phyloP scores from a whole-genome alignment of 2,329 filamentous ascomycete genomes.

The Trichoderma koningiopsis region DNA sequence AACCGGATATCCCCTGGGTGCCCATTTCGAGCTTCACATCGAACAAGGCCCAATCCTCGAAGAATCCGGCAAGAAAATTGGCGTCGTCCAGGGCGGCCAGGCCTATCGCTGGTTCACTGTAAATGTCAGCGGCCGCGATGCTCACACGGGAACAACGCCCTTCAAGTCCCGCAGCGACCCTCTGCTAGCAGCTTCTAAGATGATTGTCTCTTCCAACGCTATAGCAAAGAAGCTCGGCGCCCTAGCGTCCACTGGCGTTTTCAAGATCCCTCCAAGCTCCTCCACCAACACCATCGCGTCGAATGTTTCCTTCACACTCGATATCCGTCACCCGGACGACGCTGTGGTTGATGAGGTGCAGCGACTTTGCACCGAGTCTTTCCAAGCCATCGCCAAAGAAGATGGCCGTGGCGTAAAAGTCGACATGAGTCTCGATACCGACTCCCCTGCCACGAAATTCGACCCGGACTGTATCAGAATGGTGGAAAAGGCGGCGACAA shows the following conservation, averaged over 20 bases:
- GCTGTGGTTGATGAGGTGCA: constrained; percentile 52
- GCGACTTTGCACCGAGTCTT: constrained; percentile 31
- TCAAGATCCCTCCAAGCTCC: constrained; percentile 54
- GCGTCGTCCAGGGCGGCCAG: constrained; percentile 40
- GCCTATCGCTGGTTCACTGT: constrained; percentile 40
- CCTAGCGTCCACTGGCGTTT: constrained; percentile 38
- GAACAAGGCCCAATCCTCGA: constrained; percentile 72
- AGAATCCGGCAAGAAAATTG: constrained; percentile 33
- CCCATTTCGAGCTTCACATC: constrained; percentile 83
- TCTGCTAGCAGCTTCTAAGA: constrained; percentile 39
- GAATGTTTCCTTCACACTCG: constrained; percentile 65
- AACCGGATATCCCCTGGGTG: constrained; percentile 60
- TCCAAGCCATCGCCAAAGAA: constrained; percentile 31
- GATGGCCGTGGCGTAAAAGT: constrained; percentile 46
- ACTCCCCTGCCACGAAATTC: constrained; percentile 63
- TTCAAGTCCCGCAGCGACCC: constrained; percentile 40
- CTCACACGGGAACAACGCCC: constrained; percentile 38
- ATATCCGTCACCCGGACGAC: constrained; percentile 63
- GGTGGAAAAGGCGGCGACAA: constrained; percentile 59
- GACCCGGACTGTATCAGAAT: constrained; percentile 66
- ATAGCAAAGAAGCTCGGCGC: constrained; percentile 34
- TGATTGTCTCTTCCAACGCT: constrained; percentile 37
- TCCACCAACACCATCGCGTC: constrained; percentile 74
- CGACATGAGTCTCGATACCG: constrained; percentile 62
- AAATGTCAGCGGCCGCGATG: constrained; percentile 35